Conservation (phyloP, 139 green algal species). For the Closterium sp. region DNA sequence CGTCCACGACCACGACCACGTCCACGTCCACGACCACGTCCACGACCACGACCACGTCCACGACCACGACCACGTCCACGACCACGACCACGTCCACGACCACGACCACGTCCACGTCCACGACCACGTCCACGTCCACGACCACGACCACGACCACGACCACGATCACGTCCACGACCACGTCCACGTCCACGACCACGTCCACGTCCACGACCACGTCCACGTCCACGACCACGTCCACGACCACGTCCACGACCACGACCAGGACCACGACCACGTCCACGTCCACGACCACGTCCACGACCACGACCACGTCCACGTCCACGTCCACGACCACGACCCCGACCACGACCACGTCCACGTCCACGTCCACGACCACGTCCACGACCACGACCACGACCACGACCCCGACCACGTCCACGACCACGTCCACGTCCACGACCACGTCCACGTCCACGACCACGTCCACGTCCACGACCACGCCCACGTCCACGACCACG, state of each 20-base stretch:
- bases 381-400: background rate
- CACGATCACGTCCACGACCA: background rate
- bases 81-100: background rate
- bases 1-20: background rate
- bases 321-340: background rate
- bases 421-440: background rate
- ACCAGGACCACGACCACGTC: background rate
- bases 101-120: background rate
- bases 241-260: background rate
- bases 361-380: background rate
- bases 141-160: background rate
- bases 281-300: background rate
- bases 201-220: background rate
- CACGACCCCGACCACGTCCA: too few relatives aligned
- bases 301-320: background rate
- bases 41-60: background rate
- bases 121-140: conserved; percentile 1
- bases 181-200: background rate
- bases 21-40: background rate
- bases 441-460: background rate
- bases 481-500: too few relatives aligned
- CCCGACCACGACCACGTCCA: background rate
- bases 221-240: background rate
- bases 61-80: background rate
- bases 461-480: background rate